These are phyloP conservation scores for Diospyros kaki DNA, from an alignment of 148 eudicot genomes.

Conservation along the genomic window DNA sequence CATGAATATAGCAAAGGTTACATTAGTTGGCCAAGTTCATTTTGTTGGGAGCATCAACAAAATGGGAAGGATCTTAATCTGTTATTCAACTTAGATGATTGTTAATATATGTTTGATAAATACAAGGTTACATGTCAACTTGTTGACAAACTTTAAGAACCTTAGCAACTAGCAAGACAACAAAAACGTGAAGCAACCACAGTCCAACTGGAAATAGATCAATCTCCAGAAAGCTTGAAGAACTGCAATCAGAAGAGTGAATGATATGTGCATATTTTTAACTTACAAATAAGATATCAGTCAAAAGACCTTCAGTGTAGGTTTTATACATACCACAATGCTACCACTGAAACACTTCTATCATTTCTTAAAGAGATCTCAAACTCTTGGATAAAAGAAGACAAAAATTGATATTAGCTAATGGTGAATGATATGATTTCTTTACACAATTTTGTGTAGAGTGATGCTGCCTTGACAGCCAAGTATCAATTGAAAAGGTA, in stretches of 20 bases:
- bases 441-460: too few species aligned
- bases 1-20: not conserved
- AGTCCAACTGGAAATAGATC: not conserved
- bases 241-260: not conserved
- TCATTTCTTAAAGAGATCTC: too few species aligned
- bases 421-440: too few species aligned
- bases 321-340: not conserved
- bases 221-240: not conserved
- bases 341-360: not conserved
- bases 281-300: constrained; percentile 1
- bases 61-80: not conserved
- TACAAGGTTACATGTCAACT: not conserved
- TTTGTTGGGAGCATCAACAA: constrained; percentile 3
- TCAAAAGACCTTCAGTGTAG: not conserved
- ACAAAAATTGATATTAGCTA: too few species aligned
- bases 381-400: too few species aligned
- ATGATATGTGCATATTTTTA: not conserved
- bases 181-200: not conserved
- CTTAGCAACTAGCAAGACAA: not conserved
- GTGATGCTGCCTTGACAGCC: too few species aligned
- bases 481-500: too few species aligned
- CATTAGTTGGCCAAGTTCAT: not conserved
- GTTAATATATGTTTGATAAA: not conserved
- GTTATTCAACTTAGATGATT: not conserved
- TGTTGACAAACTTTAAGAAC: not conserved